Evolutionary conservation across 2,329 filamentous ascomycete genomes (phyloP).

Genomic region (Penicillium verrucosum): DNA sequence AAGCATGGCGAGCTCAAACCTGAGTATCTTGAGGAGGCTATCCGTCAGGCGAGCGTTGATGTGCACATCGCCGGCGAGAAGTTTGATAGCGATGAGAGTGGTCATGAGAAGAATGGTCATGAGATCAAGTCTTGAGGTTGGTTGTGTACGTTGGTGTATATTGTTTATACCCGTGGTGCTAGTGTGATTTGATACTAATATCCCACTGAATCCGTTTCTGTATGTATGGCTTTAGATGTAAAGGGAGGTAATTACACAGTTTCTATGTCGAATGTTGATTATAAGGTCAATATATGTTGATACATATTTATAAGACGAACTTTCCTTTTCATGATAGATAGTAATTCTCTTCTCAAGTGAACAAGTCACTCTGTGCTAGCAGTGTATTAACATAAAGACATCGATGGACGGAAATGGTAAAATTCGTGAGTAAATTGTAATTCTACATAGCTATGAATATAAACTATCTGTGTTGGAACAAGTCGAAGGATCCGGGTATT

Average conservation of each 20-base stretch:
- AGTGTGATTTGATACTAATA: background rate
- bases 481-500: constrained; percentile 10
- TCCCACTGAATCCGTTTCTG: background rate
- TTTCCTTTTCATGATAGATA: too few species aligned
- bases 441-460: constrained; percentile 8
- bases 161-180: background rate
- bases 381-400: background rate
- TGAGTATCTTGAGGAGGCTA: constrained; percentile 47
- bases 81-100: constrained; percentile 28
- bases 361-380: background rate
- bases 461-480: constrained; percentile 11
- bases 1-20: constrained; percentile 53
- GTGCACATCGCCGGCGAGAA: constrained; percentile 16
- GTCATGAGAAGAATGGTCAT: constrained; percentile 17
- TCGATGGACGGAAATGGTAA: background rate
- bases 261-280: background rate
- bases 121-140: constrained; percentile 9
- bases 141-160: background rate
- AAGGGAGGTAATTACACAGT: background rate
- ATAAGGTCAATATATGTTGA: too few species aligned
- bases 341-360: too few species aligned
- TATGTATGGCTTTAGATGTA: background rate
- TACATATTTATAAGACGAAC: background rate
- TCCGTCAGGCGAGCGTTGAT: constrained; percentile 21
- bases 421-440: background rate